phyloP scores from a whole-genome alignment of 163 green algal genomes.

The Trebouxia gelatinosa region DNA sequence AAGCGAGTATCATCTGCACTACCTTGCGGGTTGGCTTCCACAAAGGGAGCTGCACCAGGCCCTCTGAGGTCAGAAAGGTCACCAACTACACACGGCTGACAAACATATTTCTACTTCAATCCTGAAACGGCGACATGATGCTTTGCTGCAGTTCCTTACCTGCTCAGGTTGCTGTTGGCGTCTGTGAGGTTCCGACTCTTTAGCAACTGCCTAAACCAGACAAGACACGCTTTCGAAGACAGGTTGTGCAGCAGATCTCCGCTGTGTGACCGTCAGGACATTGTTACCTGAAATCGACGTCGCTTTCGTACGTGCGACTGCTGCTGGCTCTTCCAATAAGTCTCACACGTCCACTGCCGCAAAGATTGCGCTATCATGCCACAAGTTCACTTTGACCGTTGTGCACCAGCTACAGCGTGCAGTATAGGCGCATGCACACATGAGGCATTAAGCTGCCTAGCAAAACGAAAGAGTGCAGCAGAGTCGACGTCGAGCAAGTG shows the following conservation, averaged over 20 bases:
- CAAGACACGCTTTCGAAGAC: background rate
- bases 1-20: background rate
- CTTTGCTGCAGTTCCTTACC: background rate
- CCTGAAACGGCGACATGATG: too few species aligned
- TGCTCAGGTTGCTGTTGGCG: background rate
- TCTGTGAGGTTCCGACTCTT: background rate
- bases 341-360: too few species aligned
- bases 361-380: too few species aligned
- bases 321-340: too few species aligned
- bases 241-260: background rate
- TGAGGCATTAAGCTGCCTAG: background rate
- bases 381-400: too few species aligned
- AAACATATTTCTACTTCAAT: too few species aligned
- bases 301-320: too few species aligned
- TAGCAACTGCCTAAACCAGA: background rate
- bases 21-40: background rate
- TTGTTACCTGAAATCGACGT: too few species aligned
- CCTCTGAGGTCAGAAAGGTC: conserved; percentile 35
- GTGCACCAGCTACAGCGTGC: too few species aligned
- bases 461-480: background rate
- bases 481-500: background rate
- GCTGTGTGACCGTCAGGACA: background rate
- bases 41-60: conserved; percentile 26
- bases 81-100: conserved; percentile 27
- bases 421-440: too few species aligned